Base-by-base conservation (phyloP, 2,329 filamentous ascomycete genomes). In the Trichoderma guizhouense region DNA sequence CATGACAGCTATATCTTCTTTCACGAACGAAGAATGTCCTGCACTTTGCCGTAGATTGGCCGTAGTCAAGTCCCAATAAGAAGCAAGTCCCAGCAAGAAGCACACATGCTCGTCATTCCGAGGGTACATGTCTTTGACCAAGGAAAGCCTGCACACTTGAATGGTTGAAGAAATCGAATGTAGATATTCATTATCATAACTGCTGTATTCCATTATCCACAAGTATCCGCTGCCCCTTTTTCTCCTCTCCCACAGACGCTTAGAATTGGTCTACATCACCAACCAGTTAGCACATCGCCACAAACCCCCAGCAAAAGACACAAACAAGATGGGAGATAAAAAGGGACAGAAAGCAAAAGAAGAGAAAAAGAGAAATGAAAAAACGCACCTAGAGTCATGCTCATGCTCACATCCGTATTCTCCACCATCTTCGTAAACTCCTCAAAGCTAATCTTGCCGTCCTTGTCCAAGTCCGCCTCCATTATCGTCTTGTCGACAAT, bases 401-500 rank as follows among this genome's bases (percentile, higher is more conserved):
- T 92, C 87, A 91, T 90, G 84, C 89, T 91, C 76, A 92, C 87
- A 78, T 92, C 90, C 71, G 95, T 98, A 81, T 92, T 97, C 88
- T 98, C 95, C 66, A 99, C 96, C 95, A 99, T 98, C 85, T 96
- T 94, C 73, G 91, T 95, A 81, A 99, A 99, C 87, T 99, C 96
- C 84, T 98, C 94, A 79, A 99, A 99, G 86, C 94, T 97, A 82
- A 99, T 98, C 88, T 97, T 97, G 79, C 96, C 96, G 82, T 99
- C 96, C 73, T 91, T 91, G 83, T 99, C 96, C 77, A 95, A 88
- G 83, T 99, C 96, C 63, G 96, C 96, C 86, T 99, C 96, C 96
- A 98, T 98, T 82, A 99, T 98, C 73, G 96, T 99, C 90, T 99
- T 99, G 86, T 99, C 96, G 77, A 99, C 96, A 81, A 99, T 99